Conservation (phyloP, 202 grass and related monocot species). For the Musa balbisiana region DNA sequence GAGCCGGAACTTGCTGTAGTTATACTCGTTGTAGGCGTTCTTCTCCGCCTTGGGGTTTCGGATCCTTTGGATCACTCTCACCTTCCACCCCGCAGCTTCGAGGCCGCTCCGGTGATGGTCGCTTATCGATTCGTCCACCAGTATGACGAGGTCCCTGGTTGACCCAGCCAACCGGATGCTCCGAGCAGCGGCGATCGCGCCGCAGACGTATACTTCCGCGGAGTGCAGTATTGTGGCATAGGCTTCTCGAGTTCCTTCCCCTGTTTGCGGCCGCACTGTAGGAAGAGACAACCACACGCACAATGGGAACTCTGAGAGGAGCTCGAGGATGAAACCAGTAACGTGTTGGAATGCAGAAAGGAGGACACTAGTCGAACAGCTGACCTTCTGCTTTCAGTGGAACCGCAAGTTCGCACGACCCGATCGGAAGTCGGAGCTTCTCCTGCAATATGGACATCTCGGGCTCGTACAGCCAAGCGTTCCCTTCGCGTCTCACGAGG, state of each 20-base stretch:
- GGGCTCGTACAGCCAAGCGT: not conserved
- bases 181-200: not conserved
- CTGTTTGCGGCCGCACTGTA: not conserved
- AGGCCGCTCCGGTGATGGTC: not conserved
- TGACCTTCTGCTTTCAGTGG: not conserved
- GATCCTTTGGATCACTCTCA: slow-evolving; percentile 2
- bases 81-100: not conserved
- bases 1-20: slow-evolving; percentile 16
- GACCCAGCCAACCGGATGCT: slow-evolving; percentile 2
- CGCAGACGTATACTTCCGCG: not conserved
- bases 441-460: not conserved
- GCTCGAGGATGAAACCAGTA: too few relatives aligned
- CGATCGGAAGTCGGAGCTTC: not conserved
- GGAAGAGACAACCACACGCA: not conserved
- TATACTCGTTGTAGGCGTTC: slow-evolving; percentile 9
- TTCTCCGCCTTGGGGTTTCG: slow-evolving; percentile 9
- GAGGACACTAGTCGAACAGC: not conserved
- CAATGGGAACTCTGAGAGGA: too few relatives aligned
- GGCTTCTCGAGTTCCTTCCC: not conserved
- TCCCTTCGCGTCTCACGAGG: not conserved
- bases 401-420: not conserved
- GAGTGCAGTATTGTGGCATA: not conserved
- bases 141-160: not conserved
- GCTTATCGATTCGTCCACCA: not conserved
- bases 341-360: not conserved